These are phyloP conservation scores for Boletus sensibilis DNA, from an alignment of 768 basidiomycete genomes.

Conservation along the genomic window DNA sequence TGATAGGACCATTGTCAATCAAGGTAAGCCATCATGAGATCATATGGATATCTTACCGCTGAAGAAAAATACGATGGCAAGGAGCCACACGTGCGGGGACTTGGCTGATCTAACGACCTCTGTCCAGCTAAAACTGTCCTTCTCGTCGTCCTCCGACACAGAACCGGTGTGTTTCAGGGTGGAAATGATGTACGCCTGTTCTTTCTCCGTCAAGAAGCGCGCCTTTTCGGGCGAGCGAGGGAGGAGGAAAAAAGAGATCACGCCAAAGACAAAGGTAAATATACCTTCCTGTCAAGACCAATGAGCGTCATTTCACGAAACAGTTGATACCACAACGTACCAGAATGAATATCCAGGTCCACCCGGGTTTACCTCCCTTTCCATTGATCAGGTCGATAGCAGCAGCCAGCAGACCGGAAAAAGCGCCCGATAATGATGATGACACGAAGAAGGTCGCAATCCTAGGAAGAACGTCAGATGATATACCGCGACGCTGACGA, in stretches of 20 bases:
- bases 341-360: conserved; percentile 62
- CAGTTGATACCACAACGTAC: conserved; percentile 24
- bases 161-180: conserved; percentile 26
- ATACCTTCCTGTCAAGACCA: conserved; percentile 49
- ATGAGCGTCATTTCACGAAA: background rate
- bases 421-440: conserved; percentile 56
- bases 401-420: conserved; percentile 63
- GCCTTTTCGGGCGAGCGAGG: conserved; percentile 45
- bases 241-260: conserved; percentile 48
- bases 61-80: conserved; percentile 52
- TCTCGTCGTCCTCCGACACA: conserved; percentile 40
- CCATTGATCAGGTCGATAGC: conserved; percentile 60
- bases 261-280: conserved; percentile 60
- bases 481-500: background rate
- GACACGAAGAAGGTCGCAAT: conserved; percentile 40
- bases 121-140: conserved; percentile 53
- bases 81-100: conserved; percentile 54
- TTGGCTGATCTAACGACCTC: conserved; percentile 51
- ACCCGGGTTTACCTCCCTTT: conserved; percentile 49
- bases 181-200: conserved; percentile 46
- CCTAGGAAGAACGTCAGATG: conserved; percentile 23
- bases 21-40: background rate
- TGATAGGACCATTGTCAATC: conserved; percentile 6
- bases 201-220: conserved; percentile 49
- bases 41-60: conserved; percentile 37